Conservation (phyloP, 2,329 filamentous ascomycete genomes). For the Hypoxylon sp. region DNA sequence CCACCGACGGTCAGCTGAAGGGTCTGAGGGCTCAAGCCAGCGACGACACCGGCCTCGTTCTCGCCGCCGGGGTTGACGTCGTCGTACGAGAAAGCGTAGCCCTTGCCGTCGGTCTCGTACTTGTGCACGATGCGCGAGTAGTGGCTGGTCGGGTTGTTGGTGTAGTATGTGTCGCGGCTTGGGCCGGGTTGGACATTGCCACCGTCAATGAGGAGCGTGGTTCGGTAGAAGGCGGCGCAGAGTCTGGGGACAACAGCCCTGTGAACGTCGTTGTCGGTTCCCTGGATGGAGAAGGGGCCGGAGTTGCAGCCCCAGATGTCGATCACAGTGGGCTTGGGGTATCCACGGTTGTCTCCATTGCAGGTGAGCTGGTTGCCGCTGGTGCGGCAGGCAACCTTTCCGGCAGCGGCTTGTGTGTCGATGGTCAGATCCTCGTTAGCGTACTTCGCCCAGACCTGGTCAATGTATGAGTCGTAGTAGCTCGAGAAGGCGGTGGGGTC, state of each 20-base stretch:
- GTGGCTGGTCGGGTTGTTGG: conserved; percentile 63
- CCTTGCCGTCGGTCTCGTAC: conserved; percentile 70
- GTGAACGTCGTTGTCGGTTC: conserved; percentile 59
- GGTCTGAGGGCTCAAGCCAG: conserved; percentile 61
- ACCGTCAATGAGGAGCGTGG: conserved; percentile 62
- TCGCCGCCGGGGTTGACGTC: conserved; percentile 73
- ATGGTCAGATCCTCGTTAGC: conserved; percentile 57
- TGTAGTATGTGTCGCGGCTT: conserved; percentile 61
- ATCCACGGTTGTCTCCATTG: conserved; percentile 60
- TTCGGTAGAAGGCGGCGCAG: conserved; percentile 67
- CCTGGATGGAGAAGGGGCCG: conserved; percentile 61
- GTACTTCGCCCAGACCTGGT: conserved; percentile 64
- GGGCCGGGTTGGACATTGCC: conserved; percentile 64
- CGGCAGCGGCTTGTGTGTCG: conserved; percentile 60
- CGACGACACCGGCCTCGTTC: conserved; percentile 69
- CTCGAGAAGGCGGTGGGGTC: conserved; percentile 56
- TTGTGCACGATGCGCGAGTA: conserved; percentile 74
- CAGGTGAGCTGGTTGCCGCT: conserved; percentile 57
- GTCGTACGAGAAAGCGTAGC: conserved; percentile 78
- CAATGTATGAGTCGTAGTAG: conserved; percentile 64
- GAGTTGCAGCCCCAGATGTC: conserved; percentile 69
- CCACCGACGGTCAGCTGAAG: conserved; percentile 66
- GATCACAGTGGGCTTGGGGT: conserved; percentile 59
- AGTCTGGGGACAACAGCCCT: conserved; percentile 63
- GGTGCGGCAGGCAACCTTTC: conserved; percentile 60